Base-by-base conservation (phyloP, 192 early-diverging fungal species). In the Podila minutissima region DNA sequence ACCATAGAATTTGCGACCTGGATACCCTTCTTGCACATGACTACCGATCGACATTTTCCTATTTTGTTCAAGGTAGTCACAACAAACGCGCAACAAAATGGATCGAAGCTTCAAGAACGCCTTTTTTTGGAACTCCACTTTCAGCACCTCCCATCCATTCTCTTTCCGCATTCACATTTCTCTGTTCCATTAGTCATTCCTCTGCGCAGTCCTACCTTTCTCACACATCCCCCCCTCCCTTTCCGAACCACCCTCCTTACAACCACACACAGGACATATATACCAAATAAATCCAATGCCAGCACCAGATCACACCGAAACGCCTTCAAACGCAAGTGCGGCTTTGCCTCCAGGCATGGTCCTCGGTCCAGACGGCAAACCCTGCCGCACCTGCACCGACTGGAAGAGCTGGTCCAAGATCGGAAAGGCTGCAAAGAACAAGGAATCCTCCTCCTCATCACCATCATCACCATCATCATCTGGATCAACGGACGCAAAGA, bases 371-470 rank as follows among this genome's bases (percentile, higher is more conserved):
- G 83, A 86, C 64, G 84, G 86, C 17, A 94, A 95, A 71, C 94
- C 95, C 24, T 96, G 95, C 72, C 86, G 93, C 35, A 92, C 89
- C 3, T 96, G 95, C 83, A 88, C 90, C 20, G 92, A 92, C 33
- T 92, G 93, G 81, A 92, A 91, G 72, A 87, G 88, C 20, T 93
- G 93, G 93, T 83, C 88, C 28, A 86, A 84, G 38, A 67, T 88
- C 38, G 82, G 67, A 32, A 93, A 90, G n/a, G n/a, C 38, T 12
- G 33, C 51, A 19, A 69, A 62, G n/a, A 13, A 13, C 50, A 73
- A 73, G 38, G 73, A 72, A 28, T 64, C 69, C 17, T 58, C 68
- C n/a, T 61, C 76, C 9, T 57, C 73, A 57, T 11, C 75, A 20
- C 9, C 71, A 59, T 48, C 86, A 24, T 62, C 66, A 22, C 59